Percentiles rank a stretch among this genome's conserved stretches.
These are phyloP conservation scores for Diaporthe sp. DNA, from an alignment of 2,329 filamentous ascomycete species.

Conservation along the genomic window DNA sequence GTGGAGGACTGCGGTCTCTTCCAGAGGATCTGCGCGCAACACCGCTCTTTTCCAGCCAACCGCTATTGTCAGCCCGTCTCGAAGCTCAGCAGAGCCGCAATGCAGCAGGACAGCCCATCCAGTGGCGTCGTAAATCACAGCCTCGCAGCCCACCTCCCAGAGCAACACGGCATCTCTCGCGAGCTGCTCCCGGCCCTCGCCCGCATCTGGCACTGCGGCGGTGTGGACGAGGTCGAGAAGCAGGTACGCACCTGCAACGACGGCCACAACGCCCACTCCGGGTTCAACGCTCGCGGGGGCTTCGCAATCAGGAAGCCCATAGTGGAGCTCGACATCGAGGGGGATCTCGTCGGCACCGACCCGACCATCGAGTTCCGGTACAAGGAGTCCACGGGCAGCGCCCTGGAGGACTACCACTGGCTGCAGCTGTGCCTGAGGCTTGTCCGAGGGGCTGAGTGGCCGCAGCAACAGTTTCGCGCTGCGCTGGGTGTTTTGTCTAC, in stretches of 20 bases:
- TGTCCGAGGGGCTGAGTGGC: background rate
- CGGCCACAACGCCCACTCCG: background rate
- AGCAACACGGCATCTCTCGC: background rate
- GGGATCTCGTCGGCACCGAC: background rate
- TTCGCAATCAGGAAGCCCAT: background rate
- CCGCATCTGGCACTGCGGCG: background rate
- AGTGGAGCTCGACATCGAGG: background rate
- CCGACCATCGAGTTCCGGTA: slow-evolving; percentile 1
- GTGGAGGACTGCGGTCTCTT: background rate
- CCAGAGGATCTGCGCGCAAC: background rate
- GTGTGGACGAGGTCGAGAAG: background rate
- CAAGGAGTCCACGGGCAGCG: slow-evolving; percentile 10
- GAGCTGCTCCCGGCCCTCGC: background rate
- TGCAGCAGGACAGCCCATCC: background rate
- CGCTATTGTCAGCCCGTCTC: background rate
- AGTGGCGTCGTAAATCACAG: background rate
- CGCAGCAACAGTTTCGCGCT: background rate
- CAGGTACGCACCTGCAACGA: background rate
- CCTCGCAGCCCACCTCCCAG: background rate
- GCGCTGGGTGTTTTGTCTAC: background rate
- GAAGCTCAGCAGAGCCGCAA: background rate
- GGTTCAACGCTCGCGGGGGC: background rate
- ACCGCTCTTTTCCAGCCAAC: background rate
- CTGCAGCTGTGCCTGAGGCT: background rate
- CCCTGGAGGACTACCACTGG: background rate